phyloP scores from a whole-genome alignment of 257 asterid genomes.

The Nicotiana undulata region DNA sequence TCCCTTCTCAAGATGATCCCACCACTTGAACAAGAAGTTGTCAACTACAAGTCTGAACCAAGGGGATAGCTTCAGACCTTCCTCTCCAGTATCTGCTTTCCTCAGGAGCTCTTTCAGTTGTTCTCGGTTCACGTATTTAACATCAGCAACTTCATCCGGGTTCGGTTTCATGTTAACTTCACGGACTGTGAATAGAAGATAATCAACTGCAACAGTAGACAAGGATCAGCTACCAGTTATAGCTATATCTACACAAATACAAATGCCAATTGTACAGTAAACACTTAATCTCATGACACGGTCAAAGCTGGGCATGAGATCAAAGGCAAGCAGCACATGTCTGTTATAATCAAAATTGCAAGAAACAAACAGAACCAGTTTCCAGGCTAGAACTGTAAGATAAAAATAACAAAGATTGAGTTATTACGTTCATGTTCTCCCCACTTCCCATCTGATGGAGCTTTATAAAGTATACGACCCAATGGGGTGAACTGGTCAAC shows the following conservation, averaged over 20 bases:
- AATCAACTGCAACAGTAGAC: constrained; percentile 57
- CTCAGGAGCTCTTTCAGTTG: constrained; percentile 59
- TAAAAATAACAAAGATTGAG: neutral
- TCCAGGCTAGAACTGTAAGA: neutral
- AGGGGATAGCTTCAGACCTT: constrained; percentile 71
- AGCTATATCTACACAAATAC: neutral
- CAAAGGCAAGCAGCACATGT: neutral
- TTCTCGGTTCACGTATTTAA: constrained; percentile 56
- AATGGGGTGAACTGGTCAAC: constrained; percentile 68
- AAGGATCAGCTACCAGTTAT: neutral
- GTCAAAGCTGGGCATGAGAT: neutral
- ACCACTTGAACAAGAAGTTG: constrained; percentile 83
- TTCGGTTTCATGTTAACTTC: constrained; percentile 75
- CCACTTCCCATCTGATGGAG: constrained; percentile 98
- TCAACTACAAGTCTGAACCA: constrained; percentile 90
- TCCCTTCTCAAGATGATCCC: constrained; percentile 77
- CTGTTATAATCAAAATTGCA: neutral
- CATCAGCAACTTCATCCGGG: constrained; percentile 81
- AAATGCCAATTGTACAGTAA: neutral
- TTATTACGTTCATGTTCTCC: constrained; percentile 91
- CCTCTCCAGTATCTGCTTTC: constrained; percentile 87
- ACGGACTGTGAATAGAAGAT: constrained; percentile 79
- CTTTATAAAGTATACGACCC: constrained; percentile 93
- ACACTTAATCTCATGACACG: neutral
- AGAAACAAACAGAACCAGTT: neutral